phyloP scores from a whole-genome alignment of 306 rosid genomes.

The Cicer arietinum region DNA sequence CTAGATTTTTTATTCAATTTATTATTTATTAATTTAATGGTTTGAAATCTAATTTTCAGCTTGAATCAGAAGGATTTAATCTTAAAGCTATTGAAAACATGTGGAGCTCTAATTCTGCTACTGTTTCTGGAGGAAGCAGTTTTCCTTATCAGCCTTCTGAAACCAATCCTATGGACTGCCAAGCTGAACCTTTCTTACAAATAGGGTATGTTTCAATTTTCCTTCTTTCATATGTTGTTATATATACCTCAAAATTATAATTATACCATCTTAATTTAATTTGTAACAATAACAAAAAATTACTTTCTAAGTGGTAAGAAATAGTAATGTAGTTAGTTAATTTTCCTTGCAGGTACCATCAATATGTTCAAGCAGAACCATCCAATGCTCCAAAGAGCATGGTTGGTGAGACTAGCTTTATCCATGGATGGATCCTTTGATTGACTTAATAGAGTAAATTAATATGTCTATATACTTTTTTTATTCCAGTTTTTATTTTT shows the following conservation, averaged over 20 bases:
- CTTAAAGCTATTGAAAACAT: slow-evolving; percentile 65
- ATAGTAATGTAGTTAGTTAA: background rate
- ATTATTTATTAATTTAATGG: background rate
- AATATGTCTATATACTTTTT: background rate
- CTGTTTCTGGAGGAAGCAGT: slow-evolving; percentile 47
- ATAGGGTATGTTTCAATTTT: slow-evolving; percentile 65
- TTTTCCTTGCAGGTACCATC: slow-evolving; percentile 61
- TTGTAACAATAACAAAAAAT: background rate
- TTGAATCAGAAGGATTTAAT: slow-evolving; percentile 73
- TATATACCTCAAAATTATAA: background rate
- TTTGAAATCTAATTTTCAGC: slow-evolving; percentile 51
- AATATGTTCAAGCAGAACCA: slow-evolving; percentile 63
- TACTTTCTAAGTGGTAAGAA: background rate
- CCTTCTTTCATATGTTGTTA: background rate
- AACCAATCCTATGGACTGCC: slow-evolving; percentile 62
- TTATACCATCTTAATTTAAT: background rate
- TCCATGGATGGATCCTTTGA: slow-evolving; percentile 78
- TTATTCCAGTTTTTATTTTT: background rate
- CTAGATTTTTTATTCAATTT: background rate
- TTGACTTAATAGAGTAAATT: slow-evolving; percentile 38
- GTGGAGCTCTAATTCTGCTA: slow-evolving; percentile 58
- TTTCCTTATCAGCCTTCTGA: slow-evolving; percentile 60
- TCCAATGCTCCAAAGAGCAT: slow-evolving; percentile 56
- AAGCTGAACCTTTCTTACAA: slow-evolving; percentile 69
- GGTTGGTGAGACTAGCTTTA: slow-evolving; percentile 70